These are phyloP conservation scores for Anethum foeniculum DNA, from an alignment of 140 eudicot species.

Conservation along the genomic window DNA sequence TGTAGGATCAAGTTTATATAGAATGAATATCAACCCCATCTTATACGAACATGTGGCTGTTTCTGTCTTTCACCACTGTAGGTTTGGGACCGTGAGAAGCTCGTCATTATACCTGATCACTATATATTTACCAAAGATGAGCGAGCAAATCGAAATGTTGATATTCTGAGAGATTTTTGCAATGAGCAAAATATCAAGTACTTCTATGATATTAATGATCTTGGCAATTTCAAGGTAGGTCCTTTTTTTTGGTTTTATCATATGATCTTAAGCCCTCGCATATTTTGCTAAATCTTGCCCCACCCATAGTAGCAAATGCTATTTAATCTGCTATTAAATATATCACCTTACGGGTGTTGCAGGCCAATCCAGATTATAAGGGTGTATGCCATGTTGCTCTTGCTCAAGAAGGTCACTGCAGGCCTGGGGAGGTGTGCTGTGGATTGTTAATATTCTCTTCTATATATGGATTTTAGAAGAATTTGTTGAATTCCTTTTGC, in stretches of 20 bases:
- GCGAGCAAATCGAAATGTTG: conserved; percentile 89
- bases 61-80: conserved; percentile 20
- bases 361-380: conserved; percentile 97
- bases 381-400: conserved; percentile 99
- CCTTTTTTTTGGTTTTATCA: background rate
- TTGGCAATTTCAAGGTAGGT: conserved; percentile 71
- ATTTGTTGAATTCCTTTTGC: background rate
- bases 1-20: background rate
- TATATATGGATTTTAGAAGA: background rate
- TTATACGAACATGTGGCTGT: conserved; percentile 1
- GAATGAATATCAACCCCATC: background rate
- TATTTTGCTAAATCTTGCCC: background rate
- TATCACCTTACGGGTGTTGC: background rate
- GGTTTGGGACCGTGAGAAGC: conserved; percentile 98
- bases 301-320: background rate
- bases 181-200: conserved; percentile 75
- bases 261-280: background rate
- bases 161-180: conserved; percentile 79
- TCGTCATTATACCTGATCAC: conserved; percentile 92
- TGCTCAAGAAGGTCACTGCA: conserved; percentile 99
- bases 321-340: background rate
- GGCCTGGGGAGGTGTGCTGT: conserved; percentile 90
- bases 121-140: conserved; percentile 89
- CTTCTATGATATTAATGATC: conserved; percentile 86
- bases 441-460: background rate